Conservation (phyloP, 805 yeast genomes). For the Wickerhamiella siamensis region DNA sequence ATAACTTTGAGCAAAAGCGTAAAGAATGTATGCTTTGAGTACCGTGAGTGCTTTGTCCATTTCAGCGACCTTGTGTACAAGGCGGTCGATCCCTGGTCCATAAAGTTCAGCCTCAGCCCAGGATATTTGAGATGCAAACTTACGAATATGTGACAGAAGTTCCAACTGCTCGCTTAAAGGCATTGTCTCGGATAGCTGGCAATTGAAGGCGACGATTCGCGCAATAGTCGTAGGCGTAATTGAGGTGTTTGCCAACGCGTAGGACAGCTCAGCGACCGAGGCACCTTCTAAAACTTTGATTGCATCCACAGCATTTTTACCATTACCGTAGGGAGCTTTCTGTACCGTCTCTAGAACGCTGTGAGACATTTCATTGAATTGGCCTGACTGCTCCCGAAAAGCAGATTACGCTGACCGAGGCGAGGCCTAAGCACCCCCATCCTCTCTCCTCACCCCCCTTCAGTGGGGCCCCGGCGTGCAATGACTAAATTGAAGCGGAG, state of each 20-base stretch:
- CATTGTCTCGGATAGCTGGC: background rate
- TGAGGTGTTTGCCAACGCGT: background rate
- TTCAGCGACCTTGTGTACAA: background rate
- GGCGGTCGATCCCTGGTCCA: background rate
- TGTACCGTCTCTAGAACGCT: background rate
- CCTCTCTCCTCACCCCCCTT: too few relatives aligned
- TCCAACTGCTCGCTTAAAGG: background rate
- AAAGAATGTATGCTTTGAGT: background rate
- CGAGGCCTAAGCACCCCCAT: too few relatives aligned
- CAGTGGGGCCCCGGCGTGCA: too few relatives aligned
- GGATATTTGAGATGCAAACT: background rate
- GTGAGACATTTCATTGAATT: too few relatives aligned
- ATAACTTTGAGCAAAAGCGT: background rate
- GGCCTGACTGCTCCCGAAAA: too few relatives aligned
- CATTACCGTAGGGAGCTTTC: background rate
- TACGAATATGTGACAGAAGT: background rate
- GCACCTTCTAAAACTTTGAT: background rate
- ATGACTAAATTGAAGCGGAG: too few relatives aligned
- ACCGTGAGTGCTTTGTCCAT: background rate
- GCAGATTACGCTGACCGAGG: too few relatives aligned
- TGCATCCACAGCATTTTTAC: background rate
- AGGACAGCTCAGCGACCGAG: background rate
- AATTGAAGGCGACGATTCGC: background rate
- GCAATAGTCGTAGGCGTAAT: conserved; percentile 1
- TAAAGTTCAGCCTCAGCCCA: background rate